Conservation (phyloP, 495 filamentous ascomycete genomes). For the Penicillium malachiteum region DNA sequence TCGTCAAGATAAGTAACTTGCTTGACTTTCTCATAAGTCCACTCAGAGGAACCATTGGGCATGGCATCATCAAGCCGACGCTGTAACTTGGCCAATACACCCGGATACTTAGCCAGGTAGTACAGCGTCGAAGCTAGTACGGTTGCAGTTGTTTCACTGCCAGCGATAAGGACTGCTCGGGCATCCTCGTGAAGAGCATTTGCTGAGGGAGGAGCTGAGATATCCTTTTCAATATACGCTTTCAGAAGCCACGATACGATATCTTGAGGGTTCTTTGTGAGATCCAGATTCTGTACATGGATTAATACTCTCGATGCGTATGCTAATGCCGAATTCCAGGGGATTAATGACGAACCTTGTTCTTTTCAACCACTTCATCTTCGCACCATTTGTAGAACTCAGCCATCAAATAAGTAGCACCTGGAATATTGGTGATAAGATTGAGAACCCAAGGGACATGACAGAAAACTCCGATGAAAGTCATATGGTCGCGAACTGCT, state of each 20-base stretch:
- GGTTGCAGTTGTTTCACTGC: background rate
- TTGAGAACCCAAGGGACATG: conserved; percentile 1
- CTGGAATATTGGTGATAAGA: background rate
- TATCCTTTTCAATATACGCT: background rate
- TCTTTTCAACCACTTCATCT: background rate
- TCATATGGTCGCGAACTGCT: conserved; percentile 18
- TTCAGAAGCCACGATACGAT: conserved; percentile 8
- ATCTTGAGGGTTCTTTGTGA: background rate
- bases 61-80: background rate
- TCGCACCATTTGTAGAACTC: conserved; percentile 4
- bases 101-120: background rate
- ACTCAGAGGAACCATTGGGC: background rate
- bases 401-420: background rate
- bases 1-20: background rate
- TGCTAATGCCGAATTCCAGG: too few species aligned
- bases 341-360: background rate
- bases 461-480: background rate
- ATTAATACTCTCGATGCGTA: too few species aligned
- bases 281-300: background rate
- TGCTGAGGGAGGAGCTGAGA: background rate
- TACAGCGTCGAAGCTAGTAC: background rate
- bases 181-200: background rate
- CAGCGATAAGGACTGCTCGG: background rate
- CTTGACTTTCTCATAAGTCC: background rate
- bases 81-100: background rate